Evolutionary conservation across 768 basidiomycete genomes (phyloP).

Genomic region (Leccinum obscurum): DNA sequence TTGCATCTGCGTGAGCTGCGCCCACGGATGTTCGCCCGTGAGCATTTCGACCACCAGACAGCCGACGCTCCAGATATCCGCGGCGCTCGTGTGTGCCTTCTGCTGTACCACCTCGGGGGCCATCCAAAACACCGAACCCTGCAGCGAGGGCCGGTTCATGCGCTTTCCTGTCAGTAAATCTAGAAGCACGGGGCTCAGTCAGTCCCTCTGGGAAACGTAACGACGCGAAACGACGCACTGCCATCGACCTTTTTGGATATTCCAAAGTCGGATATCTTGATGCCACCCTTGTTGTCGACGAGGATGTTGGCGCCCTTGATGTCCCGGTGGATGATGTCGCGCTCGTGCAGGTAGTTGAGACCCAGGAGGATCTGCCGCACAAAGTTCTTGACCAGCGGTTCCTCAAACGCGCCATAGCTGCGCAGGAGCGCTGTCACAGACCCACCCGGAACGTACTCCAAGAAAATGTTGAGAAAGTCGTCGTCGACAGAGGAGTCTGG

Average conservation of each 20-base stretch:
- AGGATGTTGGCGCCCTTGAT: slow-evolving; percentile 99
- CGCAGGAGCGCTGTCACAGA: slow-evolving; percentile 87
- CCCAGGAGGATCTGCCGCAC: slow-evolving; percentile 90
- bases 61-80: slow-evolving; percentile 96
- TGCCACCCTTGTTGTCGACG: slow-evolving; percentile 95
- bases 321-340: slow-evolving; percentile 95
- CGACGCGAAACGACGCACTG: slow-evolving; percentile 55
- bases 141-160: slow-evolving; percentile 86
- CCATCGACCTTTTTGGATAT: slow-evolving; percentile 98
- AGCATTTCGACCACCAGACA: slow-evolving; percentile 97
- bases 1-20: slow-evolving; percentile 97
- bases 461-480: slow-evolving; percentile 90
- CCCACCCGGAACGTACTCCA: slow-evolving; percentile 96
- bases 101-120: slow-evolving; percentile 98
- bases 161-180: slow-evolving; percentile 59
- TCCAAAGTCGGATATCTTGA: slow-evolving; percentile 97
- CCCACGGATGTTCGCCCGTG: slow-evolving; percentile 94
- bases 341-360: slow-evolving; percentile 86
- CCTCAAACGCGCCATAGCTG: slow-evolving; percentile 94
- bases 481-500: slow-evolving; percentile 93
- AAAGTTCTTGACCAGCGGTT: slow-evolving; percentile 88
- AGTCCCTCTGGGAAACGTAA: slow-evolving; percentile 32
- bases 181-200: slow-evolving; percentile 14
- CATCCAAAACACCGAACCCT: slow-evolving; percentile 99
- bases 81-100: slow-evolving; percentile 85